phyloP scores from a whole-genome alignment of 352 stramenopile species.

The Globisporangium cystogenes region DNA sequence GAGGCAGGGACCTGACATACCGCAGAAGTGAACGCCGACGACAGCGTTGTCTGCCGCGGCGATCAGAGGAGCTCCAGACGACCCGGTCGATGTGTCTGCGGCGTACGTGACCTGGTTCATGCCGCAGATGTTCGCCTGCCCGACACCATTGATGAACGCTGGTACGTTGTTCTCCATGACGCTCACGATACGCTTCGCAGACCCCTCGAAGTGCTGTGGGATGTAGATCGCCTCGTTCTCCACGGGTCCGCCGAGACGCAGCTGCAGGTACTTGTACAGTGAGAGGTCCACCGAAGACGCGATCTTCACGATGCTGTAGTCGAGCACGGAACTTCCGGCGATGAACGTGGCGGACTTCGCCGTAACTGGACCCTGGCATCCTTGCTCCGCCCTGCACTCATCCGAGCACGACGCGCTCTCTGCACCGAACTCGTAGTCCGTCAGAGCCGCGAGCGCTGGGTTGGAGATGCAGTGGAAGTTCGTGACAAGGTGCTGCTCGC shows the following conservation, averaged over 20 bases:
- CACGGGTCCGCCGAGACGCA: constrained; percentile 26
- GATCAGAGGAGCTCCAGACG: constrained; percentile 43
- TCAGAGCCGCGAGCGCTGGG: constrained; percentile 18
- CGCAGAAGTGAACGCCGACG: constrained; percentile 50
- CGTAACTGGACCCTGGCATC: constrained; percentile 40
- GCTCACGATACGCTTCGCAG: constrained; percentile 46
- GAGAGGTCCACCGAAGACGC: constrained; percentile 22
- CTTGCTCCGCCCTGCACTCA: constrained; percentile 31
- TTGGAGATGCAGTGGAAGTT: constrained; percentile 62
- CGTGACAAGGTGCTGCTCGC: constrained; percentile 61
- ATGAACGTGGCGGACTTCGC: constrained; percentile 42
- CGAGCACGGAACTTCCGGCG: constrained; percentile 22
- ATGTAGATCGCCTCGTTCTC: constrained; percentile 56
- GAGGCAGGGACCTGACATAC: constrained; percentile 20
- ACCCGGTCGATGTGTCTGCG: constrained; percentile 37
- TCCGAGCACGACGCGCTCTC: constrained; percentile 45
- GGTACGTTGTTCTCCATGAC: constrained; percentile 20
- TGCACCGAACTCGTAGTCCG: constrained; percentile 55
- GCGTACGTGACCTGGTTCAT: constrained; percentile 35
- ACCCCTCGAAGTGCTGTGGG: constrained; percentile 42
- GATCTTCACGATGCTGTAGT: constrained; percentile 65
- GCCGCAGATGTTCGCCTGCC: constrained; percentile 23
- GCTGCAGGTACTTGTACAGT: constrained; percentile 51
- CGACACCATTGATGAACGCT: constrained; percentile 26
- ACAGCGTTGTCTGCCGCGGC: constrained; percentile 37